Base-by-base conservation (phyloP, 1,284 basidiomycete species). In the Clitocybe nebularis region DNA sequence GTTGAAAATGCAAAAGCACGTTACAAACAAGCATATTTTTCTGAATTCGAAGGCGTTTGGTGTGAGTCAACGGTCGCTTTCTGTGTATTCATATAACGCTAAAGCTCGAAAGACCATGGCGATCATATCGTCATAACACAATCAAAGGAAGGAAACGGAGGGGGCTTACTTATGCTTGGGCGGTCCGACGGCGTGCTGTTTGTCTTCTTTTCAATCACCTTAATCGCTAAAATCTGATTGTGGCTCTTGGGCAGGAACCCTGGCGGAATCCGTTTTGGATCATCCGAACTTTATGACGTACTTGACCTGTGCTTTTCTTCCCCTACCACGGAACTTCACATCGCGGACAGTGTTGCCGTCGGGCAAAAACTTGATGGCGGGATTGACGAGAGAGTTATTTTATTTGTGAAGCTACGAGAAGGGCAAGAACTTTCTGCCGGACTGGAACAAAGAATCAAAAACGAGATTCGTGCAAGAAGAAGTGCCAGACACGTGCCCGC, bases 221-320 rank as follows among this genome's bases (percentile, higher is more conserved):
- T 39, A 36, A 17, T 44, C 14, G 21, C 19, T 14, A 16, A 16
- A 13, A 14, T 14, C 14, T 36, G 36, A 25, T n/a, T 24, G 35
- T 9, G 26, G 16, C 29, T 22, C 11, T 32, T 36, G 29, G 39
- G 21, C 56, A 84, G 81, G 51, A 89, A 93, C 61, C 89, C 91
- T 3, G 84, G 85, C 41, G 90, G 90, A 2, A 79, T 94, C 47
- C 78, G 90, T 14, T 93, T 93, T 57, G 90, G 90, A 14, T 84
- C 85, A 23, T 79, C 84, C 21, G 91, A 93, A 63, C 78, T 93
- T 41, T 93, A 93, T 66, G 84, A 88, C 54, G 82, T 91, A 34
- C 71, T 93, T 29, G 87, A 89, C 51, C 59, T 72, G 47, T 76
- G 71, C 55, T 82, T 84, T 58, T 66, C 68, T 16, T 68, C 65